phyloP scores from a whole-genome alignment of 108 stramenopile genomes.

The Nitzschia inconspicua region DNA sequence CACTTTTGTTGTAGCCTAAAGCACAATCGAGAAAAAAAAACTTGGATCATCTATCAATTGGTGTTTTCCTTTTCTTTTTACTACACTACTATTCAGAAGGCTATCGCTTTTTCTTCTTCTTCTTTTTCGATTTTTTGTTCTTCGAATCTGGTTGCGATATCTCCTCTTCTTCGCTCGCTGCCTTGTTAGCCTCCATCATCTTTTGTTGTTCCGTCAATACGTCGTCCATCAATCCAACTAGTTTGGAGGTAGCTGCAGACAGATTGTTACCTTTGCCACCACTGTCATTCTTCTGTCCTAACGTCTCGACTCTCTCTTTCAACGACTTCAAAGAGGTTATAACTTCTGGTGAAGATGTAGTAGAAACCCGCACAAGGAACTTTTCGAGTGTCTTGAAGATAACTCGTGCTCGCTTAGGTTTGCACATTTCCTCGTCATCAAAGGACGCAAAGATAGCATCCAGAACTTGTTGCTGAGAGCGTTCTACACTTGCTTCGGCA shows the following conservation, averaged over 20 bases:
- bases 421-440: conserved; percentile 51
- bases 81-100: too few species aligned
- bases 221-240: conserved; percentile 6
- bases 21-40: not conserved
- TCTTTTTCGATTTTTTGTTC: conserved; percentile 46
- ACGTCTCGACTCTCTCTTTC: not conserved
- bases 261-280: conserved; percentile 27
- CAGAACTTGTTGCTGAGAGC: conserved; percentile 5
- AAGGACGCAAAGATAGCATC: conserved; percentile 19
- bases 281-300: conserved; percentile 3
- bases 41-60: not conserved
- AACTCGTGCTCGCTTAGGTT: conserved; percentile 41
- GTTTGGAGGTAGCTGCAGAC: conserved; percentile 7
- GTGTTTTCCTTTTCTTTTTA: not conserved
- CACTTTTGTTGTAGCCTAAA: too few species aligned
- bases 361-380: conserved; percentile 25
- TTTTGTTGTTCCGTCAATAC: conserved; percentile 11
- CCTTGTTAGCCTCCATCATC: conserved; percentile 6
- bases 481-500: conserved; percentile 6
- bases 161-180: not conserved
- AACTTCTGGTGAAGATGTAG: not conserved
- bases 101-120: conserved; percentile 39
- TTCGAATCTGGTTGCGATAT: not conserved
- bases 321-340: conserved; percentile 6
- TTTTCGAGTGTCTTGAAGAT: conserved; percentile 51